These are phyloP conservation scores for Phialemonium atrogriseum DNA, from an alignment of 2,329 filamentous ascomycete genomes.

Conservation along the genomic window DNA sequence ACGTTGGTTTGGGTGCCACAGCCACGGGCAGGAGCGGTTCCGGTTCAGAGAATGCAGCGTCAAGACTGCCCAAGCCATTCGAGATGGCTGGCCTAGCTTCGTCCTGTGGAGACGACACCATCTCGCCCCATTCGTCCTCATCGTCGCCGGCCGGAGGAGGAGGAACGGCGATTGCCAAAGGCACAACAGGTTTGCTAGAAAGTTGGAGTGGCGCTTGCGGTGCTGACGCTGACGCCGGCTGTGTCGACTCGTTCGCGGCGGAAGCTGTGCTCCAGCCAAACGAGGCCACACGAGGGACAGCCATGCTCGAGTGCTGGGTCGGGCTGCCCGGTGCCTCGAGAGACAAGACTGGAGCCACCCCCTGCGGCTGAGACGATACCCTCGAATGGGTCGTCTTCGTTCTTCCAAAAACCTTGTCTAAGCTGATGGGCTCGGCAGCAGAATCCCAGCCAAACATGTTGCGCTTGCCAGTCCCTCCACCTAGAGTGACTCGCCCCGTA, in stretches of 20 bases:
- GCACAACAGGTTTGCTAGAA: background rate
- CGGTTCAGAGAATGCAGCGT: constrained; percentile 5
- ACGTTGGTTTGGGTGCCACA: no score
- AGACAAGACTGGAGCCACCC: background rate
- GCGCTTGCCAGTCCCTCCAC: constrained; percentile 32
- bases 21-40: no score
- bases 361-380: constrained; percentile 12
- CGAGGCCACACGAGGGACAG: constrained; percentile 8
- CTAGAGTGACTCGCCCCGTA: constrained; percentile 38
- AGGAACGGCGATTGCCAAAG: background rate
- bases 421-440: constrained; percentile 38
- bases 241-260: no score
- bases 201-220: no score
- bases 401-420: constrained; percentile 35
- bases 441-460: constrained; percentile 56
- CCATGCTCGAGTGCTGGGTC: constrained; percentile 4
- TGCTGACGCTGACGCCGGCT: no score
- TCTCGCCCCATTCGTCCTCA: constrained; percentile 54
- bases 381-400: constrained; percentile 19
- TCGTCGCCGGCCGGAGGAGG: constrained; percentile 25
- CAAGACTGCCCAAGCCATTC: no score
- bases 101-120: constrained; percentile 35
- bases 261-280: constrained; percentile 16
- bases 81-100: background rate
- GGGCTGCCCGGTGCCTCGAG: constrained; percentile 2